Evolutionary conservation across 345 rosid species (phyloP), one percentile per base, ranked within the genome.

Genomic region (Psidium friedrichsthalianum): DNA sequence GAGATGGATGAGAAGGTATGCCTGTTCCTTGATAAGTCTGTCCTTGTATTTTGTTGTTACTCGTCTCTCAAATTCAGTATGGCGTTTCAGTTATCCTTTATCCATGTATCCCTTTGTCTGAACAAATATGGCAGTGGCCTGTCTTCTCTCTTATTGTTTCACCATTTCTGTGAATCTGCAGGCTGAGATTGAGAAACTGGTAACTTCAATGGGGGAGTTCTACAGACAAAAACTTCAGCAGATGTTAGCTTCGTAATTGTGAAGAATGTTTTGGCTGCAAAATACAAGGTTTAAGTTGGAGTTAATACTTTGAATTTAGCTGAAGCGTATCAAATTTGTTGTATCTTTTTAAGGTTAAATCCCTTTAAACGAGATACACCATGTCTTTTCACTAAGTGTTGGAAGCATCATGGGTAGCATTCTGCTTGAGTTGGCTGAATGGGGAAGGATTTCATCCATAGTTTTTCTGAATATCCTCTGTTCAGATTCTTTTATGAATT

Each of bases 221-320:
- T 96, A 89, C 92, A 89, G 51, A 83, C 90, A 76, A 95, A 85
- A 92, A 87, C 92, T 85, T 92, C 94, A 80, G 86, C 88, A 55
- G 99, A 97, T 91, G 94, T 94, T 87, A 93, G 94, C 89, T 96
- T 97, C 53, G 94, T 97, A 53, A 87, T 96, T 86, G 99, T 88
- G 55, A 97, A 97, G 93, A 94, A 94, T 92, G 98, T 97, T 84
- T 92, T 94, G 90, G 98, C 99, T 89, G 92, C 94, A 89, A 95
- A 96, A 90, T 97, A 97, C 94, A 96, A 97, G 98, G 98, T 97
- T 52, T 84, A 47, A 82, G 78, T 27, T 82, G 55, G 42, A 51
- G 56, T 20, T 24, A 16, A 27, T 15, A 16, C 49, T 82, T 82
- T 21, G 13, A 56, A 20, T 80, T n/a, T 25, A 40, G 27, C 44